phyloP scores from a whole-genome alignment of 257 asterid species.

The Eucommia ulmoides region DNA sequence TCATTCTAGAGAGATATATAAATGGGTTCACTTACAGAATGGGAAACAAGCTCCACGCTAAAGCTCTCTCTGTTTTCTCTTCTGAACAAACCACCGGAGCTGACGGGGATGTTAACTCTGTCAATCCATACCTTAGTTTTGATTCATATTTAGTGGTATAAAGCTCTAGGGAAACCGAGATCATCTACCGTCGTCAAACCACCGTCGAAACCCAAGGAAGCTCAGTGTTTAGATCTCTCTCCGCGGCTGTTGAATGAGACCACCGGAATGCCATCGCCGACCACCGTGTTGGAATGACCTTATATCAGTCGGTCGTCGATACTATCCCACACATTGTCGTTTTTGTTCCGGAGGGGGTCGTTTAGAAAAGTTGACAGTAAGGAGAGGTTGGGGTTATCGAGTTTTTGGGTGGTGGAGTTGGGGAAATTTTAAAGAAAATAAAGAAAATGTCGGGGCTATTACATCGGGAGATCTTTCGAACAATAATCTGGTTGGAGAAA shows the following conservation, averaged over 20 bases:
- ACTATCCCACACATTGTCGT: not conserved
- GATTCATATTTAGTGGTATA: not conserved
- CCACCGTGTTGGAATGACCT: not conserved
- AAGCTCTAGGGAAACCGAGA: not conserved
- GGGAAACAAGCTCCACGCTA: not conserved
- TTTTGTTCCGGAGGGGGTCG: not conserved
- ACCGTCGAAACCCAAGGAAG: not conserved
- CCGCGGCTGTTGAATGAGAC: conserved; percentile 5
- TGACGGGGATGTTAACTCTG: not conserved
- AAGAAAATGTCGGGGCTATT: not conserved
- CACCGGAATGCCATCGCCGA: not conserved
- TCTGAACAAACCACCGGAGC: not conserved
- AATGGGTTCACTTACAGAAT: too few species aligned
- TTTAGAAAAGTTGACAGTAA: too few species aligned
- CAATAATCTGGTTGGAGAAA: conserved; percentile 18
- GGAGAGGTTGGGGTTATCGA: too few species aligned
- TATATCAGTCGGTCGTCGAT: not conserved
- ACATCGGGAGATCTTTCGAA: conserved; percentile 22
- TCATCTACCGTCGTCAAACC: not conserved
- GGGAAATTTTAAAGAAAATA: not conserved
- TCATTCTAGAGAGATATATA: too few species aligned
- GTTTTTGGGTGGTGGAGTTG: too few species aligned
- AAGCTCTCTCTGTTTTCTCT: not conserved
- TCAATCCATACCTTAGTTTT: not conserved
- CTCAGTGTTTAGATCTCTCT: not conserved